Percentiles rank a stretch among this genome's conserved stretches.
Evolutionary conservation across 257 asterid genomes (phyloP).

Genomic region (Thymus mandschuricus): DNA sequence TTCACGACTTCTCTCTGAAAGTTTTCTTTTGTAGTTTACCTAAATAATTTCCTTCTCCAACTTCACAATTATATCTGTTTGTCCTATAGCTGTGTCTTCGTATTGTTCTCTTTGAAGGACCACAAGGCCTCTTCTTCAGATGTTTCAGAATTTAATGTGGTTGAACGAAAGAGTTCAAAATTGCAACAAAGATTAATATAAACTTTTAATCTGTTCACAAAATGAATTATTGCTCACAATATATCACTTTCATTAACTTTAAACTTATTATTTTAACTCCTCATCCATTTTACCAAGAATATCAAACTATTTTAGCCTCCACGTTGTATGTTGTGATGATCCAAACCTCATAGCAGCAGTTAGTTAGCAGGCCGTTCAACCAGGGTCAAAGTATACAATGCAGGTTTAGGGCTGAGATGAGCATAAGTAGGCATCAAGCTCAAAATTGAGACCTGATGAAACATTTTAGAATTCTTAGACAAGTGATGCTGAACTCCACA

Average conservation of each 20-base stretch:
- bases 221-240: not conserved
- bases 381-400: constrained; percentile 1
- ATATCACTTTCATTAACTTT: constrained; percentile 6
- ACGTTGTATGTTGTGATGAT: not conserved
- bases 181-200: not conserved
- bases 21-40: not conserved
- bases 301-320: not conserved
- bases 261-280: constrained; percentile 1
- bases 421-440: not conserved
- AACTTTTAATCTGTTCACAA: not conserved
- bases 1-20: not conserved
- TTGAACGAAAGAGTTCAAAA: constrained; percentile 4
- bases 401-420: not conserved
- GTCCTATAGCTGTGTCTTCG: constrained; percentile 4
- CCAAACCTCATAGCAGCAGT: not conserved
- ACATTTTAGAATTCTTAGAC: not conserved
- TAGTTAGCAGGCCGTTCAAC: not conserved
- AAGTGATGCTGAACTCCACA: not conserved
- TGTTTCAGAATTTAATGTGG: constrained; percentile 7
- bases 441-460: not conserved
- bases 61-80: constrained; percentile 1
- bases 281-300: not conserved
- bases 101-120: constrained; percentile 16
- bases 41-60: not conserved
- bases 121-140: constrained; percentile 17